Evolutionary conservation across 2,329 filamentous ascomycete species (phyloP).

Genomic region (Monosporascus sp.): DNA sequence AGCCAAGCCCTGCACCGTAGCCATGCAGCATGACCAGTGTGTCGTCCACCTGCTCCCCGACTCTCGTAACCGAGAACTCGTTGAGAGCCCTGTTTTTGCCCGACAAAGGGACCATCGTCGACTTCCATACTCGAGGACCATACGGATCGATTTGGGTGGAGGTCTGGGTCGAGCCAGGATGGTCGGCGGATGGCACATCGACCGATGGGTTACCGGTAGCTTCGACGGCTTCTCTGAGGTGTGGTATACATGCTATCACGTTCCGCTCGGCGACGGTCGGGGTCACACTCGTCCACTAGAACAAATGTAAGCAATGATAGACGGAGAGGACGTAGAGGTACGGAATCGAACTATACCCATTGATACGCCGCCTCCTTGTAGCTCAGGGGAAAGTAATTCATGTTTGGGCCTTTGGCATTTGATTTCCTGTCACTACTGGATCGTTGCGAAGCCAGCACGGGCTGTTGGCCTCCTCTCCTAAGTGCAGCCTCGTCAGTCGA

Average conservation of each 20-base stretch:
- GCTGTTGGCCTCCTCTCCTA: constrained; percentile 33
- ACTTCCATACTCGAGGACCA: constrained; percentile 80
- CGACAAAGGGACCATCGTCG: constrained; percentile 74
- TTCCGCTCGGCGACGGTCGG: constrained; percentile 80
- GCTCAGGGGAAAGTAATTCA: constrained; percentile 70
- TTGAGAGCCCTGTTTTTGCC: constrained; percentile 87
- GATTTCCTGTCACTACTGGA: constrained; percentile 27
- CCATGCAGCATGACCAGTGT: constrained; percentile 94
- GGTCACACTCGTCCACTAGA: constrained; percentile 77
- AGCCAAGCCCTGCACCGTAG: constrained; percentile 91
- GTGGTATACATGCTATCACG: constrained; percentile 81
- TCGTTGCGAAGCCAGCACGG: constrained; percentile 42
- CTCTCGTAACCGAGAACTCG: constrained; percentile 83
- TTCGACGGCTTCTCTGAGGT: constrained; percentile 69
- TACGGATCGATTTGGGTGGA: constrained; percentile 64
- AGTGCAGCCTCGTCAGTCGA: constrained; percentile 26
- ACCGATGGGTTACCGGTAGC: constrained; percentile 30
- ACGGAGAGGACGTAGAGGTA: constrained; percentile 1
- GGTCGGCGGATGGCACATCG: constrained; percentile 29
- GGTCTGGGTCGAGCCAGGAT: constrained; percentile 38
- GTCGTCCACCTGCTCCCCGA: constrained; percentile 74
- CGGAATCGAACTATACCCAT: constrained; percentile 59
- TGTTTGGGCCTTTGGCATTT: constrained; percentile 24
- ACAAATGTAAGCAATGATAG: constrained; percentile 14
- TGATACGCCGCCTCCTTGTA: constrained; percentile 90